phyloP scores from a whole-genome alignment of 2,329 filamentous ascomycete genomes.

The Lachnellula occidentalis region DNA sequence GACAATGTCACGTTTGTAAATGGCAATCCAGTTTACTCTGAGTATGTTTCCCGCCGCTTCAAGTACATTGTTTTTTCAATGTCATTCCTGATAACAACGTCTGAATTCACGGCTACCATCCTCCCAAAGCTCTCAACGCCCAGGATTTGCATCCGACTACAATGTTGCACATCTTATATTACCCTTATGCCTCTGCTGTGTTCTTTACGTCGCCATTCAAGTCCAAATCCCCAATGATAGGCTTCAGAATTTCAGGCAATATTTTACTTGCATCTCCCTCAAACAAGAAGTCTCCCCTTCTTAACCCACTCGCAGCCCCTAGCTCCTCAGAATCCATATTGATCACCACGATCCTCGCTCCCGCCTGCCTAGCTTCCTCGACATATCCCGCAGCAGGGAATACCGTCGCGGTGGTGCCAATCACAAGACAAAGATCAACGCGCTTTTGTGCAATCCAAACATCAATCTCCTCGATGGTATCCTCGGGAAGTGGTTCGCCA shows the following conservation, averaged over 20 bases:
- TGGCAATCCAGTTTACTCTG: no score
- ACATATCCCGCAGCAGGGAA: constrained; percentile 77
- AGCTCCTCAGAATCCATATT: constrained; percentile 49
- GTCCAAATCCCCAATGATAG: constrained; percentile 11
- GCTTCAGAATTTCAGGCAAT: constrained; percentile 46
- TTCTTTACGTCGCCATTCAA: background rate
- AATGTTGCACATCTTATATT: no score
- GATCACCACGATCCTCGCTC: constrained; percentile 69
- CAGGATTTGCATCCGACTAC: no score
- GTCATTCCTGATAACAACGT: no score
- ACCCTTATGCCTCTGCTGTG: no score
- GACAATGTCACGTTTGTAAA: no score
- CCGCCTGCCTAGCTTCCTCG: constrained; percentile 51
- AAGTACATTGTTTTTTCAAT: no score
- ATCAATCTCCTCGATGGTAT: constrained; percentile 58
- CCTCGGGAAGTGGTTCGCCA: constrained; percentile 61
- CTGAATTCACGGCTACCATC: no score
- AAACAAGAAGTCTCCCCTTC: constrained; percentile 50
- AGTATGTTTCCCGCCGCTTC: no score
- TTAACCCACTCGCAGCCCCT: constrained; percentile 20
- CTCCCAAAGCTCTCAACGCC: no score
- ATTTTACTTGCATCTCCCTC: constrained; percentile 51
- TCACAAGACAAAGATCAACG: constrained; percentile 78
- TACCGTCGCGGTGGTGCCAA: constrained; percentile 79
- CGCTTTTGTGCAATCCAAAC: constrained; percentile 52